Evolutionary conservation across 768 basidiomycete species (phyloP).

Genomic region (Rossbeevera mucosa): DNA sequence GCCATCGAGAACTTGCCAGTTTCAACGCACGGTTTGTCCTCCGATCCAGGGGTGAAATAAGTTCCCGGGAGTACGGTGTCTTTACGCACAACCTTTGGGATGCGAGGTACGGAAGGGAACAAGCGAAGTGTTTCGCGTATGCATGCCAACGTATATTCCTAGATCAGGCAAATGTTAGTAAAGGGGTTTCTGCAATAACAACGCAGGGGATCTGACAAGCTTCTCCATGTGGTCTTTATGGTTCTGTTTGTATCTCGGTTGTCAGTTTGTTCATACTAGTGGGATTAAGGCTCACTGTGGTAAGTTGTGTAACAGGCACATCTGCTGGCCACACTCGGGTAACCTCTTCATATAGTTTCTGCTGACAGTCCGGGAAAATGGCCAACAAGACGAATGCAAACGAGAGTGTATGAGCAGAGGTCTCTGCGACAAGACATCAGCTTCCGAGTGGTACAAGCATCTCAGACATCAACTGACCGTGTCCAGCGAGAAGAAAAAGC

Average conservation of each 20-base stretch:
- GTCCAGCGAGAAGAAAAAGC: constrained; percentile 47
- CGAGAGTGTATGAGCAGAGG: constrained; percentile 41
- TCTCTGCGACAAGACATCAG: constrained; percentile 35
- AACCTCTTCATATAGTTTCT: constrained; percentile 42
- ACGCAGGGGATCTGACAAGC: constrained; percentile 26
- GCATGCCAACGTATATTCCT: constrained; percentile 42
- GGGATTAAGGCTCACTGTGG: constrained; percentile 30
- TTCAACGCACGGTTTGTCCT: constrained; percentile 9
- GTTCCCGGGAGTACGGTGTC: constrained; percentile 36
- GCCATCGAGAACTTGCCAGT: constrained; percentile 32
- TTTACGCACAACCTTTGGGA: constrained; percentile 31
- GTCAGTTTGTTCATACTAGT: no score
- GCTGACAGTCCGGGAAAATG: constrained; percentile 46
- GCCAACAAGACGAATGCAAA: constrained; percentile 45
- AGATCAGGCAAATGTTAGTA: background rate
- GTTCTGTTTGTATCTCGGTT: constrained; percentile 24
- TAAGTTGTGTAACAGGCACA: constrained; percentile 19
- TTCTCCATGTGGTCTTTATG: constrained; percentile 38
- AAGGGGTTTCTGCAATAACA: background rate
- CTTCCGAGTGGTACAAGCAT: background rate
- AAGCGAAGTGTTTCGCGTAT: constrained; percentile 46
- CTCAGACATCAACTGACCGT: constrained; percentile 30
- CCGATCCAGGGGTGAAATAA: constrained; percentile 30
- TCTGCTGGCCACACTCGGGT: constrained; percentile 38
- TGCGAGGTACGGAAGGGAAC: constrained; percentile 36